Evolutionary conservation across 1,284 basidiomycete genomes (phyloP).

Genomic region (Farysia itapuensis): DNA sequence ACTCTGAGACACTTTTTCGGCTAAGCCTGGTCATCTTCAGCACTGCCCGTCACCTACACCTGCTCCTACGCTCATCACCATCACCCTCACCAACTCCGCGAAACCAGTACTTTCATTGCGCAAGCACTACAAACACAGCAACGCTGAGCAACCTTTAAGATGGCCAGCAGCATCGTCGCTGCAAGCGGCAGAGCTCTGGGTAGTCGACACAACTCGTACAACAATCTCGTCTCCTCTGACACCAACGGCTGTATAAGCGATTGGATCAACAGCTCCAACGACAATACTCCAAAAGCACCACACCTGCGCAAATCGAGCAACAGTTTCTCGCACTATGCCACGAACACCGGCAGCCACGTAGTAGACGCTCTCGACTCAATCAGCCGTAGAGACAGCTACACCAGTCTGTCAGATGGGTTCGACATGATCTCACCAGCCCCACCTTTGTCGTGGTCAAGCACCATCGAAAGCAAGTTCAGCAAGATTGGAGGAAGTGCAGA

Average conservation of each 20-base stretch:
- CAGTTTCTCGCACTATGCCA: no score
- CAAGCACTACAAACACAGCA: no score
- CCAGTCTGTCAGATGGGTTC: slow-evolving; percentile 30
- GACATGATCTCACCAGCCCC: slow-evolving; percentile 28
- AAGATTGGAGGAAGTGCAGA: slow-evolving; percentile 16
- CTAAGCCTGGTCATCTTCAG: no score
- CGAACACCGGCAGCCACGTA: neutral
- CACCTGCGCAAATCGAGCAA: neutral
- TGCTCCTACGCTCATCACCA: no score
- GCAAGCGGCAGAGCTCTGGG: slow-evolving; percentile 21
- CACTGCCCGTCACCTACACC: no score
- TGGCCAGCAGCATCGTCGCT: slow-evolving; percentile 21
- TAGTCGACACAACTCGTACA: slow-evolving; percentile 33
- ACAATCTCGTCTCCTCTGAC: slow-evolving; percentile 26
- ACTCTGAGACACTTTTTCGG: no score
- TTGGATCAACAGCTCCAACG: slow-evolving; percentile 15
- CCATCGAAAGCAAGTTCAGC: slow-evolving; percentile 13
- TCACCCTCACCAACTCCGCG: no score
- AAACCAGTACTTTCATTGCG: no score
- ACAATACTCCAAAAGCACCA: slow-evolving; percentile 21
- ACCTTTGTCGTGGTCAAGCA: slow-evolving; percentile 9
- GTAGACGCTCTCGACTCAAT: slow-evolving; percentile 2
- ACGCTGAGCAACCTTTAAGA: no score
- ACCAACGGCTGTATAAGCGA: slow-evolving; percentile 24
- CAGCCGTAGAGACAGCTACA: slow-evolving; percentile 14